Evolutionary conservation across 345 rosid genomes (phyloP).

Genomic region (Excoecaria cochinchinensis): DNA sequence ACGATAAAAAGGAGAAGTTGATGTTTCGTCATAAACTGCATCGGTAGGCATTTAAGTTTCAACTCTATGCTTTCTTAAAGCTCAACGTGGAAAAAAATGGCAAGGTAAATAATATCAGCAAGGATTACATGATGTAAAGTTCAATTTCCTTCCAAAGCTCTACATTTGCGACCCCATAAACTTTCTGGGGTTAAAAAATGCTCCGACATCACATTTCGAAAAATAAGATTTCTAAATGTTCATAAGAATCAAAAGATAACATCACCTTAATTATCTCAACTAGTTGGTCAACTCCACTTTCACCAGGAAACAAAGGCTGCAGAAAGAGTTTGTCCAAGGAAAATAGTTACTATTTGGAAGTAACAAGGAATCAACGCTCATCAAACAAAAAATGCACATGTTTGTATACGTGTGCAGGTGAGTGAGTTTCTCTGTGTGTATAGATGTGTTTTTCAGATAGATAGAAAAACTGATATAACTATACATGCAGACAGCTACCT

Average conservation of each 20-base stretch:
- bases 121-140: neutral
- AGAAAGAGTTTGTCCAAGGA: constrained; percentile 10
- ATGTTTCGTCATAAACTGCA: neutral
- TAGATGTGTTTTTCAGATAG: neutral
- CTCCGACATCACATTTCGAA: neutral
- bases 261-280: constrained; percentile 96
- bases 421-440: neutral
- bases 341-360: neutral
- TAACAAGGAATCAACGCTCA: constrained; percentile 6
- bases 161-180: neutral
- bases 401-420: neutral
- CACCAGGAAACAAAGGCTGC: constrained; percentile 98
- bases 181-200: neutral
- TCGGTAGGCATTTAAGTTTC: neutral
- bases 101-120: neutral
- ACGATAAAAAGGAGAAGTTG: neutral
- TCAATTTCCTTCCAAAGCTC: constrained; percentile 9
- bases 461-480: constrained; percentile 2
- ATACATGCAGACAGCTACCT: constrained; percentile 37
- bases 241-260: constrained; percentile 7
- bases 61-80: neutral
- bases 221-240: neutral
- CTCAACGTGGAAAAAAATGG: neutral
- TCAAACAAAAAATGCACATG: neutral
- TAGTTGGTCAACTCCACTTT: constrained; percentile 94